Conservation (phyloP, 2,329 filamentous ascomycete species). For the Paracoccidioides brasiliensis region DNA sequence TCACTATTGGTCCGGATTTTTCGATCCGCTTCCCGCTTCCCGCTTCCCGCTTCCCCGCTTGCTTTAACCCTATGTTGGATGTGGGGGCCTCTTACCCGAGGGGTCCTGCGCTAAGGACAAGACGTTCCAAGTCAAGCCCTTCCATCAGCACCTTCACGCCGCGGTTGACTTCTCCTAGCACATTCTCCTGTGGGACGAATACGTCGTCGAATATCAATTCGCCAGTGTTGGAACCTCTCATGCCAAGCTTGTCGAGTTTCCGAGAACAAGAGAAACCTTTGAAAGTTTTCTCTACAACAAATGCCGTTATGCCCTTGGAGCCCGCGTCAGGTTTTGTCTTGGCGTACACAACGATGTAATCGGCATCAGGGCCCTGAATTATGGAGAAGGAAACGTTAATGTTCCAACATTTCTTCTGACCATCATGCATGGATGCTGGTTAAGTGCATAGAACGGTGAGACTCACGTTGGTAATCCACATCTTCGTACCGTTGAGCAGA, state of each 20-base stretch:
- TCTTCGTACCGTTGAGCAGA: slow-evolving; percentile 78
- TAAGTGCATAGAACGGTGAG: not conserved
- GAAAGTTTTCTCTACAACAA: slow-evolving; percentile 60
- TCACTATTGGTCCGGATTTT: not conserved
- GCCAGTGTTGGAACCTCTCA: slow-evolving; percentile 93
- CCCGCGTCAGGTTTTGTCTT: slow-evolving; percentile 73
- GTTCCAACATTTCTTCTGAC: not conserved
- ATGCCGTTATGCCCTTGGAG: slow-evolving; percentile 88
- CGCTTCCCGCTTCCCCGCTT: not conserved
- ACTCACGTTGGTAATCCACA: slow-evolving; percentile 93
- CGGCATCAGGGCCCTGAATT: slow-evolving; percentile 65
- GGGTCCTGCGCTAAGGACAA: slow-evolving; percentile 83
- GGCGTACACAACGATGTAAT: slow-evolving; percentile 88
- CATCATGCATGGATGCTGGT: not conserved
- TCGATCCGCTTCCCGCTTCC: not conserved
- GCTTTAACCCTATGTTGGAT: not conserved
- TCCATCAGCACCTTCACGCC: slow-evolving; percentile 92
- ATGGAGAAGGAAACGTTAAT: slow-evolving; percentile 7
- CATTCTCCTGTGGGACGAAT: slow-evolving; percentile 70
- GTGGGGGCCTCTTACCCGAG: slow-evolving; percentile 43
- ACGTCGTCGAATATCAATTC: slow-evolving; percentile 84
- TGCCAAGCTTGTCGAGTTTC: slow-evolving; percentile 95
- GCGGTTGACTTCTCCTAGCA: slow-evolving; percentile 66
- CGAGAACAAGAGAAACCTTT: slow-evolving; percentile 73
- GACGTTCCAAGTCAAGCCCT: slow-evolving; percentile 81